These are phyloP conservation scores for Hygrophorus pudorinus DNA, from an alignment of 768 basidiomycete genomes.

Conservation along the genomic window DNA sequence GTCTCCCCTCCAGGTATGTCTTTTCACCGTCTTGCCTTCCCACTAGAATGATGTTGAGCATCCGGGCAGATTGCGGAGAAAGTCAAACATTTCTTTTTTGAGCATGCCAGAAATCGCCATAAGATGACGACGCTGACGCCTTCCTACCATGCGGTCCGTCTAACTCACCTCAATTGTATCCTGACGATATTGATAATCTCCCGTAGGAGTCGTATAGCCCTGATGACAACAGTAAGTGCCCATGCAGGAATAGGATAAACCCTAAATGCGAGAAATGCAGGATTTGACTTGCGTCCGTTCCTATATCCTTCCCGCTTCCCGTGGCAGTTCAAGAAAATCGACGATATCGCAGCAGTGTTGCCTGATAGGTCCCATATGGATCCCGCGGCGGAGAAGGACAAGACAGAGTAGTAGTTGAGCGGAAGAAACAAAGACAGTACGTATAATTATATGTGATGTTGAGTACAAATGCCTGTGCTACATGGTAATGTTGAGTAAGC, in stretches of 20 bases:
- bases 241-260: background rate
- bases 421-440: background rate
- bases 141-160: conserved; percentile 81
- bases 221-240: conserved; percentile 82
- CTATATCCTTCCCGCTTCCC: conserved; percentile 91
- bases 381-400: conserved; percentile 27
- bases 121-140: conserved; percentile 98
- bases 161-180: background rate
- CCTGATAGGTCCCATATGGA: conserved; percentile 54
- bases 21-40: background rate
- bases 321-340: conserved; percentile 96
- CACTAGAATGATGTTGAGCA: background rate
- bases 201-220: conserved; percentile 88
- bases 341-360: conserved; percentile 66
- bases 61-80: conserved; percentile 78
- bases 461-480: too few species aligned
- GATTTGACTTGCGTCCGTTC: conserved; percentile 94
- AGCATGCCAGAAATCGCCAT: conserved; percentile 92
- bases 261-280: conserved; percentile 29
- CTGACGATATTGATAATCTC: background rate
- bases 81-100: conserved; percentile 96
- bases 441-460: too few species aligned
- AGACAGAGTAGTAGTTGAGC: conserved; percentile 29
- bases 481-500: conserved; percentile 1
- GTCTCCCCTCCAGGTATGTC: conserved; percentile 68